Base-by-base conservation (phyloP, 2,329 filamentous ascomycete species). In the Rosellinia necatrix region DNA sequence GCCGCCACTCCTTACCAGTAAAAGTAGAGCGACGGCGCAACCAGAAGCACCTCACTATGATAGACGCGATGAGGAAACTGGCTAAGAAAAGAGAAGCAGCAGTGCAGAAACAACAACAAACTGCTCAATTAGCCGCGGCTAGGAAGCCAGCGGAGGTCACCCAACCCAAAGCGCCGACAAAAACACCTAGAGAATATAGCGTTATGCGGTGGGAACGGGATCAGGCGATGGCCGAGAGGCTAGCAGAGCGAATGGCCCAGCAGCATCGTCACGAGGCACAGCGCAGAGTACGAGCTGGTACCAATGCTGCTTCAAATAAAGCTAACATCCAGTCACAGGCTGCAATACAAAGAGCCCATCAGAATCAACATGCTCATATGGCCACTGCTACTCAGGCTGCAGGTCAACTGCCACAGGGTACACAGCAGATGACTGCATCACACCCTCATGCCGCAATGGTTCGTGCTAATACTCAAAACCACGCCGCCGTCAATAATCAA, bases 61-160 rank as follows among this genome's bases (percentile, higher is more conserved):
- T 99, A 64, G 93, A 97, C 73, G 90, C 90, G 3, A 97, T 97
- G 91, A 85, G 92, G 37, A 99, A 97, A 71, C 74, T 96, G 43
- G 92, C 92, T 1, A 96, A 96, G 79, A 97, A 97, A 75, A 85
- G 93, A 22, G 94, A 99, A 74, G 89, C 89, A 9, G 82, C 85
- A 22, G 78, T 86, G 24, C 91, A 94, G 70, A 97, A 97, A 76
- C 90, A 94, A 70, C 89, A 93, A 68, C 91, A 97, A 70, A 82
- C 85, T 57, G 84, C 87, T 9, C 83, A 84, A 60, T 84, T 91
- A 53, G 90, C 91, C 44, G 89, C 89, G 27, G 85, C 91, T 72
- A 87, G 94, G 51, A 97, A 97, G 73, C 82, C 85, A 12, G 89
- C 89, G 57, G 91, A 96, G 66, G 70, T 74, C 17, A 73, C 76